A percentile compares a stretch with the other conserved stretches of the same genome.
These are phyloP conservation scores for Biancaea sappan DNA, from an alignment of 306 rosid species.

Conservation along the genomic window DNA sequence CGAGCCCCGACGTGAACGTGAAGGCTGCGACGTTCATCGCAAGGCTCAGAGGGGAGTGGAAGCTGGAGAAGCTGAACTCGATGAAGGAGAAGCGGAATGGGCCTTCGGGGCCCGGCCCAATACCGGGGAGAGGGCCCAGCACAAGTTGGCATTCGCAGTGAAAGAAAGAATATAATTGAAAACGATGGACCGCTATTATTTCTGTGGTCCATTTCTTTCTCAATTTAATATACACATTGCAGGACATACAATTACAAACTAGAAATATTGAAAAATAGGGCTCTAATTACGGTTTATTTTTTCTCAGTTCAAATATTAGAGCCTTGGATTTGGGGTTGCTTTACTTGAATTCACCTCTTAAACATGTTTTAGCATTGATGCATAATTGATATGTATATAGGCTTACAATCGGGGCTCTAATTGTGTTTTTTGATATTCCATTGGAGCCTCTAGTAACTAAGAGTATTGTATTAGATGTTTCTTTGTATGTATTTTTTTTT, in stretches of 20 bases:
- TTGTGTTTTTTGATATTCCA: constrained; percentile 36
- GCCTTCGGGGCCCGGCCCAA: constrained; percentile 1
- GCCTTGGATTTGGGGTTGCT: constrained; percentile 26
- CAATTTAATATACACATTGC: background rate
- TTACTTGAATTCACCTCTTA: background rate
- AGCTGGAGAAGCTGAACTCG: constrained; percentile 47
- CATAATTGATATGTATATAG: constrained; percentile 42
- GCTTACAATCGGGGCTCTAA: constrained; percentile 28
- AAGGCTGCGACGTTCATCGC: constrained; percentile 55
- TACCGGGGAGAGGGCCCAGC: background rate
- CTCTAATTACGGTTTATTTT: constrained; percentile 37
- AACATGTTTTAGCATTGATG: constrained; percentile 9
- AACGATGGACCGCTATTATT: background rate
- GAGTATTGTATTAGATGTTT: background rate
- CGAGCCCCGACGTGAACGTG: constrained; percentile 83
- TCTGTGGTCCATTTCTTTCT: background rate
- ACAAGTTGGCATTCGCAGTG: background rate
- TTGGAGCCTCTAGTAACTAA: constrained; percentile 32
- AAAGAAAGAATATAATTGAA: background rate
- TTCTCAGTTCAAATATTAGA: background rate
- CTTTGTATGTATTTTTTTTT: no score
- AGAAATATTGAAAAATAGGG: background rate
- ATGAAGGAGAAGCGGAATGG: constrained; percentile 46
- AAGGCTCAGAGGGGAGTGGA: constrained; percentile 40
- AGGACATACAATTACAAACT: background rate